These are phyloP conservation scores for Chenopodium album DNA, from an alignment of 148 eudicot genomes.

Conservation along the genomic window DNA sequence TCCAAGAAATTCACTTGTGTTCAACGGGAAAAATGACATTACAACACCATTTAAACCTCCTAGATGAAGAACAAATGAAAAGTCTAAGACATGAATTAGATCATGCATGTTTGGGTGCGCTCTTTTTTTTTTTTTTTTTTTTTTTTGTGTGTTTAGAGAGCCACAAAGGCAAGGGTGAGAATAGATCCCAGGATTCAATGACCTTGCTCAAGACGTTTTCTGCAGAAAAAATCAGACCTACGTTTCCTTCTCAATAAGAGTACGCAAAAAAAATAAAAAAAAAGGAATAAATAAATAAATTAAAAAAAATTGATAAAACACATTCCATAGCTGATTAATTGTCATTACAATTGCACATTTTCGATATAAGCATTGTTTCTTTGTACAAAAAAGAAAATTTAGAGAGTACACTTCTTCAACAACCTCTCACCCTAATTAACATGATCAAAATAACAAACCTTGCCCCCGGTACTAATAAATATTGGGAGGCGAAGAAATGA, in stretches of 20 bases:
- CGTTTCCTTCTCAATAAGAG: no score
- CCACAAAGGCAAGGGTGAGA: no score
- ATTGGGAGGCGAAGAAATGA: constrained; percentile 27
- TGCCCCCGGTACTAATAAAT: constrained; percentile 20
- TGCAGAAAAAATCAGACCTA: no score
- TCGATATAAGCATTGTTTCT: constrained; percentile 21
- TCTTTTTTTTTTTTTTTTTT: no score
- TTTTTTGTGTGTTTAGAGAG: no score
- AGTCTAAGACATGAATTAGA: no score
- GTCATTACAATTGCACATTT: constrained; percentile 26
- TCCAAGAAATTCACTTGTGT: no score
- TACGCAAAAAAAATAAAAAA: not conserved
- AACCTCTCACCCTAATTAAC: constrained; percentile 10
- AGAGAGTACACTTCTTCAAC: constrained; percentile 4
- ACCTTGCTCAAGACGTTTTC: no score
- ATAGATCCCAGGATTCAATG: no score
- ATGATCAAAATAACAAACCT: not conserved
- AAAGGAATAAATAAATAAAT: no score
- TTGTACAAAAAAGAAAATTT: constrained; percentile 25
- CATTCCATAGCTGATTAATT: constrained; percentile 9
- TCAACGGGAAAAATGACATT: not conserved
- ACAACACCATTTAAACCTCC: not conserved
- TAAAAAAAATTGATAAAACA: not conserved
- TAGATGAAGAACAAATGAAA: not conserved
- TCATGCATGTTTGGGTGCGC: no score